These are phyloP conservation scores for Phytopythium sindhum DNA, from an alignment of 352 stramenopile genomes.

Conservation along the genomic window DNA sequence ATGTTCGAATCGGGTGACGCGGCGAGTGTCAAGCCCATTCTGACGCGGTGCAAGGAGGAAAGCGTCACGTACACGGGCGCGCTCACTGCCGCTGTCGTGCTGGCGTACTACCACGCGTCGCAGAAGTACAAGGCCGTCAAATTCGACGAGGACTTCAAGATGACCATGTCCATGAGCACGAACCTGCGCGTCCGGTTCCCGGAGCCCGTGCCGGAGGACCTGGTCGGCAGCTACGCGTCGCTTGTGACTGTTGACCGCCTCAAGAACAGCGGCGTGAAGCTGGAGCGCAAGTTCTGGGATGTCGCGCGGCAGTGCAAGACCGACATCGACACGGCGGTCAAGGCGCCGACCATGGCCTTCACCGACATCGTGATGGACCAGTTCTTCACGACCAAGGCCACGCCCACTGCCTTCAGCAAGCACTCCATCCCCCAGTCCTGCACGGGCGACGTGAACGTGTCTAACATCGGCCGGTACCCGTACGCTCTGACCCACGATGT, in stretches of 20 bases:
- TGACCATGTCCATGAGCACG: conserved; percentile 19
- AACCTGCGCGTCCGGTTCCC: conserved; percentile 19
- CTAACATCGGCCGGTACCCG: conserved; percentile 28
- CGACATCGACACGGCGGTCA: conserved; percentile 15
- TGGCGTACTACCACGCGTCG: conserved; percentile 15
- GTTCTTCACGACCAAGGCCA: conserved; percentile 15
- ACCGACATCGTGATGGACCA: conserved; percentile 27
- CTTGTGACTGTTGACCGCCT: conserved; percentile 19
- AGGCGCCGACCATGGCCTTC: conserved; percentile 13
- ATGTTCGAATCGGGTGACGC: conserved; percentile 23
- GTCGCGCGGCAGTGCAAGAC: conserved; percentile 27
- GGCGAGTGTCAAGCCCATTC: conserved; percentile 19
- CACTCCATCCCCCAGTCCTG: conserved; percentile 21
- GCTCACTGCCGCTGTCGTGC: conserved; percentile 20
- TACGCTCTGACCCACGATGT: conserved; percentile 13
- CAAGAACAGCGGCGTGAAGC: conserved; percentile 17
- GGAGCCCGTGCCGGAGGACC: conserved; percentile 16
- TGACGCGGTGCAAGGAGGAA: conserved; percentile 24
- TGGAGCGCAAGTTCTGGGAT: conserved; percentile 39
- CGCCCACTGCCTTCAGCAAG: conserved; percentile 17
- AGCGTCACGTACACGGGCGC: conserved; percentile 32
- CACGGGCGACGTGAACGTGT: conserved; percentile 28
- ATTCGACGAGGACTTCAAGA: conserved; percentile 18
- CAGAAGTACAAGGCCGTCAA: conserved; percentile 11
- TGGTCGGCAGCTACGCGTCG: conserved; percentile 27